Evolutionary conservation across 2,329 filamentous ascomycete species (phyloP).

Genomic region (Rhexocercosporidium sp.): DNA sequence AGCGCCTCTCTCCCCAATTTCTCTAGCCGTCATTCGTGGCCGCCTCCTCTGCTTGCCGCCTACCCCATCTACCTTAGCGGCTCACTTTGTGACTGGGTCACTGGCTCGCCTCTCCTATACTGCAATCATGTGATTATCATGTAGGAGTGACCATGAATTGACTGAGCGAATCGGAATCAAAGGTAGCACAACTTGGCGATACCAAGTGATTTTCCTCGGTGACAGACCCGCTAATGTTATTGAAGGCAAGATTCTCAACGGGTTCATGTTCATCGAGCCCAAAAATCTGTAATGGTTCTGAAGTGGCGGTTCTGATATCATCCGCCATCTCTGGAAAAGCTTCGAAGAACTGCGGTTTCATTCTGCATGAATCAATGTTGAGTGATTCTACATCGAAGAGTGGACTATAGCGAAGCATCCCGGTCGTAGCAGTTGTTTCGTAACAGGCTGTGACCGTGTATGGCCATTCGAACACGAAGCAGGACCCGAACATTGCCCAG

Average conservation of each 20-base stretch:
- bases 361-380: neutral
- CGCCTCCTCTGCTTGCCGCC: no score
- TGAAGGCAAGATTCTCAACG: neutral
- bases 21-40: no score
- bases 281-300: slow-evolving; percentile 3
- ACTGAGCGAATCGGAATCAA: neutral
- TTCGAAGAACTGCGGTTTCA: slow-evolving; percentile 4
- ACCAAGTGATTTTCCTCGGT: neutral
- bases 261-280: neutral
- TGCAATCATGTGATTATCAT: neutral
- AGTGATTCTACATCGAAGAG: neutral
- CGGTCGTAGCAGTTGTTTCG: neutral
- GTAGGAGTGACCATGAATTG: neutral
- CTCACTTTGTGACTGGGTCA: no score
- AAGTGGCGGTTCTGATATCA: neutral
- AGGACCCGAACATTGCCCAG: slow-evolving; percentile 8
- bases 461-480: slow-evolving; percentile 8
- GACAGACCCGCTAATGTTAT: neutral
- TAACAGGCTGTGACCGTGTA: slow-evolving; percentile 6
- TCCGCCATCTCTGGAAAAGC: slow-evolving; percentile 2
- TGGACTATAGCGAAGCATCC: slow-evolving; percentile 3
- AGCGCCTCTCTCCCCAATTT: no score
- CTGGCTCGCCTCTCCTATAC: neutral
- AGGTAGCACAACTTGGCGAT: neutral
- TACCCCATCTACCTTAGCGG: no score